These are phyloP conservation scores for Ophiostoma himal-ulmi DNA, from an alignment of 2,329 filamentous ascomycete species.

Conservation along the genomic window DNA sequence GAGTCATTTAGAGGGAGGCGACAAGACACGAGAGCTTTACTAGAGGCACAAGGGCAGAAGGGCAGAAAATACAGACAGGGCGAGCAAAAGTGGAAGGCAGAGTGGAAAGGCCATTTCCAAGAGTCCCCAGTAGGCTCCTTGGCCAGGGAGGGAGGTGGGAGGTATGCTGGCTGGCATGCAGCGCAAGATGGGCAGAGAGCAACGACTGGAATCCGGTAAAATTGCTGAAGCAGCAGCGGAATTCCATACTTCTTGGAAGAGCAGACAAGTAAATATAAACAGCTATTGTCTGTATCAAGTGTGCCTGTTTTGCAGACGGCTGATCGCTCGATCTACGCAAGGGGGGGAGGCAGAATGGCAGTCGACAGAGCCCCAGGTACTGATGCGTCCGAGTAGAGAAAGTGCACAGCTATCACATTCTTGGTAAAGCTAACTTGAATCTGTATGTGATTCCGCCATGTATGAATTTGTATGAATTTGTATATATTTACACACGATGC, in stretches of 20 bases:
- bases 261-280: neutral
- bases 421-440: neutral
- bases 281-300: neutral
- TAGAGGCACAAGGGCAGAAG: no score
- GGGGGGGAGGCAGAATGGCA: conserved; percentile 2
- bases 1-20: neutral
- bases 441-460: neutral
- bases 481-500: conserved; percentile 1
- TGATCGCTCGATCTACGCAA: conserved; percentile 14
- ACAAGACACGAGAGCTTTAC: neutral
- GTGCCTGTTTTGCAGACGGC: neutral
- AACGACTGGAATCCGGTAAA: conserved; percentile 21
- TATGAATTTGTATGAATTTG: neutral
- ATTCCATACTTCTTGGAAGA: neutral
- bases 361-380: neutral
- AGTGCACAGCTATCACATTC: neutral
- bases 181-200: conserved; percentile 10
- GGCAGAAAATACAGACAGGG: neutral
- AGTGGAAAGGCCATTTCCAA: conserved; percentile 6
- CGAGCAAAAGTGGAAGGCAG: neutral
- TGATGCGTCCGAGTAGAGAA: conserved; percentile 9
- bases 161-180: conserved; percentile 20
- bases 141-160: conserved; percentile 17
- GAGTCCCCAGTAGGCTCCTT: conserved; percentile 13
- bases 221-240: conserved; percentile 13